Conservation (phyloP, 2,329 filamentous ascomycete species). For the Aspergillus flavus region DNA sequence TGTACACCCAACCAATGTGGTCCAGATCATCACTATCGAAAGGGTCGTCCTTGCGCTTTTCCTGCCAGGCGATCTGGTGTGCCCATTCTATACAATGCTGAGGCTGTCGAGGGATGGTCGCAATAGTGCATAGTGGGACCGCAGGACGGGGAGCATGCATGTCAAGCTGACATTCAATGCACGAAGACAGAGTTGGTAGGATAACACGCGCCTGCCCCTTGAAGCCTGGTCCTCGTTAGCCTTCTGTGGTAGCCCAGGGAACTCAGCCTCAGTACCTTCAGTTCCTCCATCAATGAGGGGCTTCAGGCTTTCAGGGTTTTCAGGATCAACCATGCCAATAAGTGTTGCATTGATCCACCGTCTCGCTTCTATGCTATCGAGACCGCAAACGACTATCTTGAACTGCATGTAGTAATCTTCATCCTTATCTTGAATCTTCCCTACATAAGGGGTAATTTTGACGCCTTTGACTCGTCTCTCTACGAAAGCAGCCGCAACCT, state of each 20-base stretch:
- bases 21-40: slow-evolving; percentile 96
- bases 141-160: slow-evolving; percentile 98
- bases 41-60: slow-evolving; percentile 76
- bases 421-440: slow-evolving; percentile 95
- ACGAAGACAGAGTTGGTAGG: slow-evolving; percentile 87
- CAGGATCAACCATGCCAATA: slow-evolving; percentile 83
- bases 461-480: slow-evolving; percentile 87
- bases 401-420: slow-evolving; percentile 98
- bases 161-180: slow-evolving; percentile 96
- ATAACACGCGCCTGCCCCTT: slow-evolving; percentile 95
- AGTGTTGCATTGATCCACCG: slow-evolving; percentile 97
- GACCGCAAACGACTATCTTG: slow-evolving; percentile 86
- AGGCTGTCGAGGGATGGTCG: slow-evolving; percentile 92
- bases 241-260: not conserved
- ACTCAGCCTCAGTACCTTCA: slow-evolving; percentile 60
- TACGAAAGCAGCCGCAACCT: slow-evolving; percentile 89
- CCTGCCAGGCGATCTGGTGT: slow-evolving; percentile 95
- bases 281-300: slow-evolving; percentile 96
- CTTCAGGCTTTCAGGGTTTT: slow-evolving; percentile 83
- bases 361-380: slow-evolving; percentile 97
- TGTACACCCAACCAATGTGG: slow-evolving; percentile 95
- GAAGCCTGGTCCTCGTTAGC: slow-evolving; percentile 63
- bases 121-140: slow-evolving; percentile 93
- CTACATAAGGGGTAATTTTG: slow-evolving; percentile 89
- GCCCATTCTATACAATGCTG: slow-evolving; percentile 99